These are phyloP conservation scores for Hyphopichia fennica DNA, from an alignment of 1,139 yeast genomes.

Conservation along the genomic window DNA sequence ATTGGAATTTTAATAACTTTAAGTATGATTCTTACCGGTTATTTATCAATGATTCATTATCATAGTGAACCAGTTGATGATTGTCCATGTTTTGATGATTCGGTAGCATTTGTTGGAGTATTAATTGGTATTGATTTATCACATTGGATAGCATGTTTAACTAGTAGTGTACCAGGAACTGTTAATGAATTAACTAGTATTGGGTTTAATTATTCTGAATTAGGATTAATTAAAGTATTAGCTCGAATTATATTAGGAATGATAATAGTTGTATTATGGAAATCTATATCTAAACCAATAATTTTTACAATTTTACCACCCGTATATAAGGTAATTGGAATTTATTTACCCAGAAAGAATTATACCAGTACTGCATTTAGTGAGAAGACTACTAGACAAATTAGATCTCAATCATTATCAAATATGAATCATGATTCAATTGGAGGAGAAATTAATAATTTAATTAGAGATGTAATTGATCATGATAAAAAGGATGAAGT, in stretches of 20 bases:
- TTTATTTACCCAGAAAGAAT: slow-evolving; percentile 43
- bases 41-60: slow-evolving; percentile 54
- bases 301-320: slow-evolving; percentile 53
- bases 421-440: slow-evolving; percentile 33
- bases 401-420: slow-evolving; percentile 41
- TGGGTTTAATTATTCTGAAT: slow-evolving; percentile 35
- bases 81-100: slow-evolving; percentile 96
- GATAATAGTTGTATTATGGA: slow-evolving; percentile 64
- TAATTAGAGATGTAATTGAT: slow-evolving; percentile 31
- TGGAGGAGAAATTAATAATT: slow-evolving; percentile 35
- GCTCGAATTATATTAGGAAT: slow-evolving; percentile 60
- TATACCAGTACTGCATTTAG: slow-evolving; percentile 43
- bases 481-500: slow-evolving; percentile 27
- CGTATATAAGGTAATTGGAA: slow-evolving; percentile 42
- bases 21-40: slow-evolving; percentile 32
- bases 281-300: slow-evolving; percentile 61
- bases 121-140: slow-evolving; percentile 70
- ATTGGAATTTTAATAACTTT: slow-evolving; percentile 34
- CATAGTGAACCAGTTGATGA: slow-evolving; percentile 90
- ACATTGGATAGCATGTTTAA: slow-evolving; percentile 39
- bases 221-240: slow-evolving; percentile 43
- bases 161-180: slow-evolving; percentile 16
- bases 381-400: slow-evolving; percentile 31
- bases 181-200: slow-evolving; percentile 33
- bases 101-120: slow-evolving; percentile 92